Percentiles rank a stretch among this genome's conserved stretches.
phyloP scores from a whole-genome alignment of 2,329 filamentous ascomycete genomes.

The Aspergillus oerlinghausenensis region DNA sequence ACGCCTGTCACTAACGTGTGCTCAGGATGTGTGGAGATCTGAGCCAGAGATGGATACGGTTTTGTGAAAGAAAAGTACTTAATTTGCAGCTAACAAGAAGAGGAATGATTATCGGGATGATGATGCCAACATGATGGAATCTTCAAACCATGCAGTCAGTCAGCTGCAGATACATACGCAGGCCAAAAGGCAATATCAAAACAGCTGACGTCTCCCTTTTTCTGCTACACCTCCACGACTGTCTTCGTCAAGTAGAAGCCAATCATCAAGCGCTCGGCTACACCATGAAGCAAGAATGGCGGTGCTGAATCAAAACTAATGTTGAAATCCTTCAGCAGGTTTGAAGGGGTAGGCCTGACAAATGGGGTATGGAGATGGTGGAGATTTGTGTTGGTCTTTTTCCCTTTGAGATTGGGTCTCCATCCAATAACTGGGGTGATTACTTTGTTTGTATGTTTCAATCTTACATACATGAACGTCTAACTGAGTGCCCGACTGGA shows the following conservation, averaged over 20 bases:
- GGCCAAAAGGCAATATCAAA: constrained; percentile 1
- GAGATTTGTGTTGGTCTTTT: background rate
- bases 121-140: constrained; percentile 6
- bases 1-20: background rate
- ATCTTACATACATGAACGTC: background rate
- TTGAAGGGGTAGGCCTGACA: constrained; percentile 10
- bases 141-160: background rate
- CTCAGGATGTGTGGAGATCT: background rate
- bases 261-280: constrained; percentile 2
- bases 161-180: background rate
- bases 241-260: constrained; percentile 2
- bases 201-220: constrained; percentile 5
- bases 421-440: background rate
- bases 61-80: background rate
- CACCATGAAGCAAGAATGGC: constrained; percentile 4
- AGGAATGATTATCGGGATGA: constrained; percentile 9
- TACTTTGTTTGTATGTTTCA: background rate
- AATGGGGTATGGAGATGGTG: constrained; percentile 1
- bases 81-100: background rate
- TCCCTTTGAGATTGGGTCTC: background rate
- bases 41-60: background rate
- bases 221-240: background rate
- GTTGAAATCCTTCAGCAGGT: constrained; percentile 1
- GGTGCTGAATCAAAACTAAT: background rate
- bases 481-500: background rate